phyloP scores from a whole-genome alignment of 768 basidiomycete species.

The Collybia sordida region DNA sequence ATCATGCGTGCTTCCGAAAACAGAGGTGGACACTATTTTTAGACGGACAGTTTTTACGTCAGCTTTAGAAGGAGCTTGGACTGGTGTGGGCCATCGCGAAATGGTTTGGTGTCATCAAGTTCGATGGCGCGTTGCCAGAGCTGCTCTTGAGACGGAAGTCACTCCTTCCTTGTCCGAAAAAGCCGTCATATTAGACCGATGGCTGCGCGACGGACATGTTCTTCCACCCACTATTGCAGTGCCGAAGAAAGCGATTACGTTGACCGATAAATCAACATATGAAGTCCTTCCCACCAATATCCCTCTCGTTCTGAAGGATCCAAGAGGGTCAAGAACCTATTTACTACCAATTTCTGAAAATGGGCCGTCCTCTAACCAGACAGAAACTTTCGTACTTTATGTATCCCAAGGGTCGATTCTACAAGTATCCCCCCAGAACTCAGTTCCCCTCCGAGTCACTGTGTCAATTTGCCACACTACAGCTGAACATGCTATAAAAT shows the following conservation, averaged over 20 bases:
- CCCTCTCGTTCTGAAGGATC: slow-evolving; percentile 43
- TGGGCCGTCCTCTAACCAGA: slow-evolving; percentile 2
- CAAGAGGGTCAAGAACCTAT: slow-evolving; percentile 42
- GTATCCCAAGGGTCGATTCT: slow-evolving; percentile 59
- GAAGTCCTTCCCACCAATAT: slow-evolving; percentile 35
- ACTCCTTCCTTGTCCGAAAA: slow-evolving; percentile 24
- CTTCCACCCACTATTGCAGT: slow-evolving; percentile 30
- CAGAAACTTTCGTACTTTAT: slow-evolving; percentile 48
- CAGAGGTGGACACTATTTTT: slow-evolving; percentile 27
- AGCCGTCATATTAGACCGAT: slow-evolving; percentile 50
- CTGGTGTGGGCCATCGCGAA: slow-evolving; percentile 91
- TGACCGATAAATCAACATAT: slow-evolving; percentile 25
- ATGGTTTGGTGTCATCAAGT: slow-evolving; percentile 99
- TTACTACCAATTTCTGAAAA: slow-evolving; percentile 45
- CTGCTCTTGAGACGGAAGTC: slow-evolving; percentile 67
- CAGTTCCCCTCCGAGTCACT: slow-evolving; percentile 42
- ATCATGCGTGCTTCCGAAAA: slow-evolving; percentile 63
- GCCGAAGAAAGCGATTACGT: slow-evolving; percentile 11
- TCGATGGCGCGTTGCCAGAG: slow-evolving; percentile 82
- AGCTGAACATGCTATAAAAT: slow-evolving; percentile 23
- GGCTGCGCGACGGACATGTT: slow-evolving; percentile 65
- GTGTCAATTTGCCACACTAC: slow-evolving; percentile 44
- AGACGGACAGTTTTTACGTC: slow-evolving; percentile 79
- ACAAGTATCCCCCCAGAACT: slow-evolving; percentile 48
- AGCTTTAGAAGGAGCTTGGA: slow-evolving; percentile 89